These are phyloP conservation scores for Ophiostoma sp. DNA, from an alignment of 2,329 filamentous ascomycete species.

Conservation along the genomic window DNA sequence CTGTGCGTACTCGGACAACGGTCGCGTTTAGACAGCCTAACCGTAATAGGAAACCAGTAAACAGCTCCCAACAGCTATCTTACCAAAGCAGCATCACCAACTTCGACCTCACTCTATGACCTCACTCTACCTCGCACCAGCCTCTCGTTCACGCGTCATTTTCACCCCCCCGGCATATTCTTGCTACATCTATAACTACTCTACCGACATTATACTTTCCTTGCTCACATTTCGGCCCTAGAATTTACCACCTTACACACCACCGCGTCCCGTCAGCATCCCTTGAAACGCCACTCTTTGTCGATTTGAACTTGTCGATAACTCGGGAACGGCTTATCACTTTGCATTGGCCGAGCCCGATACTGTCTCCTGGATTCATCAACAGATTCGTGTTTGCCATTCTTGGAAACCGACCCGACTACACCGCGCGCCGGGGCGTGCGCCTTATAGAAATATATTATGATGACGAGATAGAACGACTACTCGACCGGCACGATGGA, in stretches of 20 bases:
- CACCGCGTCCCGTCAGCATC: neutral
- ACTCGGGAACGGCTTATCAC: neutral
- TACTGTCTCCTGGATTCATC: too few species aligned
- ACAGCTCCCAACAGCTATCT: slow-evolving; percentile 12
- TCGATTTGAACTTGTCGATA: neutral
- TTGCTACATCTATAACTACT: neutral
- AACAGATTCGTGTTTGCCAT: too few species aligned
- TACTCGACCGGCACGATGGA: slow-evolving; percentile 11
- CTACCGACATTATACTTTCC: neutral
- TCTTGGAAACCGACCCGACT: neutral
- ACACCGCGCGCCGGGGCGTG: neutral
- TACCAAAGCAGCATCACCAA: neutral
- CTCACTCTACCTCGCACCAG: neutral
- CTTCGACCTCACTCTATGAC: neutral
- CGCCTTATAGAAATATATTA: neutral
- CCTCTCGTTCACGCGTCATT: neutral
- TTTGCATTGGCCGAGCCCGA: neutral
- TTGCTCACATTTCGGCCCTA: neutral
- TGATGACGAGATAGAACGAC: neutral
- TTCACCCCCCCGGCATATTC: neutral
- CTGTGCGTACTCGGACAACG: neutral
- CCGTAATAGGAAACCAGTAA: slow-evolving; percentile 20
- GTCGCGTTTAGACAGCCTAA: slow-evolving; percentile 13
- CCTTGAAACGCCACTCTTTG: neutral
- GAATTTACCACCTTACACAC: neutral